phyloP scores from a whole-genome alignment of 2,329 filamentous ascomycete species.

The Graphilbum ipis-grandicollis region DNA sequence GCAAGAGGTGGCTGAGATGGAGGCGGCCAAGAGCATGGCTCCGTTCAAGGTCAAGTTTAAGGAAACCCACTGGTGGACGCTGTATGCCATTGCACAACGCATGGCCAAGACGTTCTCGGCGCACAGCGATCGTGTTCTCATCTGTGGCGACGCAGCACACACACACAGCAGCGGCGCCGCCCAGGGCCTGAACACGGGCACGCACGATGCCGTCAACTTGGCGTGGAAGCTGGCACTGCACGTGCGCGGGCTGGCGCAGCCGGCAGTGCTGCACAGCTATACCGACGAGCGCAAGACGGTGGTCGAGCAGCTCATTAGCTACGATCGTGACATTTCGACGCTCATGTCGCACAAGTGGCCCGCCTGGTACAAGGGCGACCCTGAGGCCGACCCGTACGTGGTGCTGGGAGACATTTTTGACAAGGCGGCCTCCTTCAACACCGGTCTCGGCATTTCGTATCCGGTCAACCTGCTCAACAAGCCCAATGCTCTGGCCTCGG shows the following conservation, averaged over 20 bases:
- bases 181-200: slow-evolving; percentile 38
- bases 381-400: slow-evolving; percentile 24
- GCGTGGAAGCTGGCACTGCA: slow-evolving; percentile 25
- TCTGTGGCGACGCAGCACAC: slow-evolving; percentile 32
- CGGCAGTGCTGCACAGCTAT: slow-evolving; percentile 20
- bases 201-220: slow-evolving; percentile 38
- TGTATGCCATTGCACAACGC: slow-evolving; percentile 32
- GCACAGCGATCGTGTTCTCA: slow-evolving; percentile 27
- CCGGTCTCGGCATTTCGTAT: slow-evolving; percentile 42
- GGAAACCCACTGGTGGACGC: slow-evolving; percentile 36
- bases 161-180: slow-evolving; percentile 45
- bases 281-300: slow-evolving; percentile 19
- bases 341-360: slow-evolving; percentile 23
- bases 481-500: neutral
- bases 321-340: slow-evolving; percentile 16
- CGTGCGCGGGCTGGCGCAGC: slow-evolving; percentile 6
- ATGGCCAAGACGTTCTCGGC: slow-evolving; percentile 40
- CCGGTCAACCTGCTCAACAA: slow-evolving; percentile 7
- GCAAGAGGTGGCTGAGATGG: slow-evolving; percentile 34
- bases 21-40: slow-evolving; percentile 24
- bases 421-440: slow-evolving; percentile 42
- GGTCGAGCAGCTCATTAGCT: slow-evolving; percentile 20
- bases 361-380: slow-evolving; percentile 17
- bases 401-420: slow-evolving; percentile 38
- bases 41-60: slow-evolving; percentile 24